Conservation (phyloP, 176 grass and related monocot genomes). For the Lolium rigidum region DNA sequence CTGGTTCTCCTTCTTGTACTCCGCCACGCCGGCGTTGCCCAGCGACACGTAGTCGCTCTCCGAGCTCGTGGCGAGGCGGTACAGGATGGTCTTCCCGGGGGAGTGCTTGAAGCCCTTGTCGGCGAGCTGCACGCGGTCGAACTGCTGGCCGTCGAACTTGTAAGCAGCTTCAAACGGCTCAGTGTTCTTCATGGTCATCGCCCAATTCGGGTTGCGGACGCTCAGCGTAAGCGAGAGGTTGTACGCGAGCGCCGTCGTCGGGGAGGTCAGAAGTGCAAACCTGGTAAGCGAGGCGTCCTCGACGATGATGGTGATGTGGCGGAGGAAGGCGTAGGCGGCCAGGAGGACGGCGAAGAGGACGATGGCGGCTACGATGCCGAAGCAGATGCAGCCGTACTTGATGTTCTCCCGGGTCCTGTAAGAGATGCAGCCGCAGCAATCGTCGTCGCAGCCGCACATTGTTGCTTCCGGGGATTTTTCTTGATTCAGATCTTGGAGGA, state of each 20-base stretch:
- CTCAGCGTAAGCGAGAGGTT: constrained; percentile 44
- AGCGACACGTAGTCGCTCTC: background rate
- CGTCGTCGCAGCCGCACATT: background rate
- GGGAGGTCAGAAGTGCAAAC: constrained; percentile 29
- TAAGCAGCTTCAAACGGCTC: constrained; percentile 42
- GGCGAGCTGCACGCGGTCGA: constrained; percentile 47
- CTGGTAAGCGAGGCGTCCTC: constrained; percentile 37
- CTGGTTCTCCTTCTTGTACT: constrained; percentile 47
- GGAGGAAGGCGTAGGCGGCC: constrained; percentile 17
- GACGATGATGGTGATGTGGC: constrained; percentile 20
- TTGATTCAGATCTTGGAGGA: background rate
- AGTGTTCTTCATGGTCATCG: constrained; percentile 43
- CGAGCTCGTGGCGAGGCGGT: background rate
- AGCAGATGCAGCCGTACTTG: constrained; percentile 6
- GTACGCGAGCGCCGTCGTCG: constrained; percentile 37
- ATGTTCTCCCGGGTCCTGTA: background rate
- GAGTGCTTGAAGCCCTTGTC: constrained; percentile 14
- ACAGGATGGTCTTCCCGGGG: constrained; percentile 34
- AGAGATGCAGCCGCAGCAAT: background rate
- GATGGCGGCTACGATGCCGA: background rate
- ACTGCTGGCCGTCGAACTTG: constrained; percentile 47
- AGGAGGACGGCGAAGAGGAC: constrained; percentile 12
- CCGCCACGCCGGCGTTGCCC: constrained; percentile 34
- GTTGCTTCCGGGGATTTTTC: background rate
- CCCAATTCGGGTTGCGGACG: constrained; percentile 52